Base-by-base conservation (phyloP, 306 rosid species). In the Dalbergia cochinchinensis region DNA sequence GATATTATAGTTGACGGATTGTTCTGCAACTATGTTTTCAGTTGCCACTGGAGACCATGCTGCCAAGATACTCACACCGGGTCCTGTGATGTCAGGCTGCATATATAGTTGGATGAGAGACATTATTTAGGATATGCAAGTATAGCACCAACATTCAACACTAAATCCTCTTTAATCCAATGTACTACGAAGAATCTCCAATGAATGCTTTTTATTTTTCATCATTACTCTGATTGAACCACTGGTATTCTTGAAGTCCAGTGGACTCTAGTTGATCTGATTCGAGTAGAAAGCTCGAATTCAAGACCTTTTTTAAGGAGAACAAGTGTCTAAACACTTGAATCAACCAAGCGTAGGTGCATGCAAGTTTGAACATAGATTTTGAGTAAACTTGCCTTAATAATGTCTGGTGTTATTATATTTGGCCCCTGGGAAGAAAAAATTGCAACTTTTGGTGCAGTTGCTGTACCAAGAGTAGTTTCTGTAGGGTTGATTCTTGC, bases 371-470 rank as follows among this genome's bases (percentile, higher is more conserved):
- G 41, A 67, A 64, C 41, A 61, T 50, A 19, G 26, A 54, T 50
- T 26, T 50, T 4, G 54, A 14, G 57, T 16, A 50, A 79, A 60
- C 89, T 60, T 86, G 53, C 94, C 89, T 89, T 90, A 70, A 92
- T 81, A 55, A 92, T 90, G 74, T 90, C 91, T 61, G 91, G 90
- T 22, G 87, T 85, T 77, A 89, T 83, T 60, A 87, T 51, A 82
- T 90, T 92, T 80, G 93, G 93, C 50, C 97, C 90, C 73, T 81
- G 65, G 15, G 93, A 89, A 78, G 95, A 92, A 75, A 90, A 92
- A 54, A 74, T 87, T 67, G 91, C 95, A 70, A 77, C 78, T 83
- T 87, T 80, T n/a, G 91, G 93, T 39, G 94, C 92, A 22, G 92
- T 93, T 75, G 86, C 83, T 11, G 79, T 74, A 18, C 86, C 79